Base-by-base conservation (phyloP, 1,284 basidiomycete genomes). In the Paramarasmius palmivorus region DNA sequence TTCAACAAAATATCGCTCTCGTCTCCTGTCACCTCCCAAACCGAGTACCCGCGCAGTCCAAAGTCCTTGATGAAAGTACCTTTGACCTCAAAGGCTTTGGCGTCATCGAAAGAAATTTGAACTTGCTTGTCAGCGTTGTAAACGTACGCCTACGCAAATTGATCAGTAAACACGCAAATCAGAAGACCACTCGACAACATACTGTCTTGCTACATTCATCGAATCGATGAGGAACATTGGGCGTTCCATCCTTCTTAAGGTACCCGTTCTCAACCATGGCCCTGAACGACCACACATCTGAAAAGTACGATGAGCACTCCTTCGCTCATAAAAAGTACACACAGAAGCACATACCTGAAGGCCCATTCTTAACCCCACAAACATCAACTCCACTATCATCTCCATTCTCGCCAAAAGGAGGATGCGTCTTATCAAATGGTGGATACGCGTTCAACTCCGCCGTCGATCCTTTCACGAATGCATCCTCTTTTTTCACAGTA, bases 21-120 rank as follows among this genome's bases (percentile, higher is more conserved):
- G 65, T 86, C 84, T 12, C 82, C 81, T n/a, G 72, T 77, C 35
- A 71, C 72, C 57, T 85, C 76, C 72, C 80, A 86, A 71, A 84
- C 74, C 10, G 81, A 73, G 57, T 79, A 84, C 35, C 84, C 84
- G n/a, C 61, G 70, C 19, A 86, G 68, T 32, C 69, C 69, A 4
- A 66, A 56, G 7, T 63, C 52, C 48, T 72, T 72, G 62, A 86
- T 80, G 59, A 12, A 26, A 9, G 14, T 42, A 19, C 22, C 83
- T 65, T 84, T 84, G 22, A 72, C 73, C 61, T 63, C 63, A 55
- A 83, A 79, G 14, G 82, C 76, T 41, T 62, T 59, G 0, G 79
- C 66, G 52, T 82, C 68, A 57, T 86, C 83, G 56, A 75, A 86
- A 1, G 83, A 77, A 20, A 86, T 70, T 72, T 82, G 70, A 36